These are phyloP conservation scores for Ballota nigra DNA, from an alignment of 257 asterid genomes.

Conservation along the genomic window DNA sequence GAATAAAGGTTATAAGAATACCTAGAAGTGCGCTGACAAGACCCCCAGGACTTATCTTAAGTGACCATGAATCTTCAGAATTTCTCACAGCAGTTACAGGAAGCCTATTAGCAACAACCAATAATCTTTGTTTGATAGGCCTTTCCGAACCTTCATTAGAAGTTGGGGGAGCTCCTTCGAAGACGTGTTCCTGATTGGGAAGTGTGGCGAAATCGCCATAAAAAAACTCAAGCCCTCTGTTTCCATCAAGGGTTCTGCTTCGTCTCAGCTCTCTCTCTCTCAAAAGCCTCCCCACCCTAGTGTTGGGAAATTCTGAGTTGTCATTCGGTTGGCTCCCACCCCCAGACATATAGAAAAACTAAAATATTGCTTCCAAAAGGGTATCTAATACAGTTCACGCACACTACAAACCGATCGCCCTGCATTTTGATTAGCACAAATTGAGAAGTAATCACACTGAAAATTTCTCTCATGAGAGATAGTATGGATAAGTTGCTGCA, in stretches of 20 bases:
- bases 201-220: slow-evolving; percentile 37
- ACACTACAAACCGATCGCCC: slow-evolving; percentile 45
- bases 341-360: slow-evolving; percentile 62
- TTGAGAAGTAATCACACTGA: slow-evolving; percentile 30
- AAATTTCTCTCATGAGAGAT: slow-evolving; percentile 21
- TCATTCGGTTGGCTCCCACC: slow-evolving; percentile 60
- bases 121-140: slow-evolving; percentile 53
- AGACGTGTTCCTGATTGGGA: slow-evolving; percentile 40
- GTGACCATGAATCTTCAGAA: slow-evolving; percentile 72
- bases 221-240: slow-evolving; percentile 40
- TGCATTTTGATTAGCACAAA: slow-evolving; percentile 50
- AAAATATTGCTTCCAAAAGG: slow-evolving; percentile 31
- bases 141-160: slow-evolving; percentile 50
- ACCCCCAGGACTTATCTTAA: slow-evolving; percentile 85
- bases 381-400: slow-evolving; percentile 37
- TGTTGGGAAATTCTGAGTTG: slow-evolving; percentile 35
- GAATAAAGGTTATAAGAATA: too few relatives aligned
- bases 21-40: slow-evolving; percentile 84
- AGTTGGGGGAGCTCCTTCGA: slow-evolving; percentile 41
- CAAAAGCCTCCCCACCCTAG: slow-evolving; percentile 63
- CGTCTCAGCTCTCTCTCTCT: slow-evolving; percentile 63
- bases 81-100: slow-evolving; percentile 80
- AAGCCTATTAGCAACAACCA: slow-evolving; percentile 84
- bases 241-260: slow-evolving; percentile 40
- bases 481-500: slow-evolving; percentile 16